A percentile compares a stretch with the other conserved stretches of the same genome.
Evolutionary conservation across 2,329 filamentous ascomycete species (phyloP).

Genomic region (Ploettnerulaceae sp.): DNA sequence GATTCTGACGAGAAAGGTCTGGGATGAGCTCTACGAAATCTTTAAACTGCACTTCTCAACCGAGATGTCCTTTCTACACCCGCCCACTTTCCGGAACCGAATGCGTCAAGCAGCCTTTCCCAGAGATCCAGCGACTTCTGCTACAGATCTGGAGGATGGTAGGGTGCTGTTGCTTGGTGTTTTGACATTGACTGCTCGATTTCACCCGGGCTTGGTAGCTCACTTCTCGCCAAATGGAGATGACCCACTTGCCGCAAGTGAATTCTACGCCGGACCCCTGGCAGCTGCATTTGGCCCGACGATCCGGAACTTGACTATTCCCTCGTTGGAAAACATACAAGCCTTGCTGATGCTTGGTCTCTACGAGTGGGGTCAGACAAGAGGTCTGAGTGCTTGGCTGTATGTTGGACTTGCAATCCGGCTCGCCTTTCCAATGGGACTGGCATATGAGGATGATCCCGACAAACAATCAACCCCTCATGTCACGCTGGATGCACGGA

Average conservation of each 20-base stretch:
- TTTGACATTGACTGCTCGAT: constrained; percentile 63
- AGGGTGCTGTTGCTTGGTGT: constrained; percentile 61
- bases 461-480: constrained; percentile 25
- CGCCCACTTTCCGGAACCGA: constrained; percentile 55
- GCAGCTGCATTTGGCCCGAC: constrained; percentile 46
- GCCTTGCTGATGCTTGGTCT: constrained; percentile 66
- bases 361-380: constrained; percentile 65
- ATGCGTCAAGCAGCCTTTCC: constrained; percentile 41
- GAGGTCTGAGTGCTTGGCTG: constrained; percentile 60
- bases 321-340: constrained; percentile 60
- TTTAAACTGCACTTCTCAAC: constrained; percentile 68
- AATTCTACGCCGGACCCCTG: constrained; percentile 60
- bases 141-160: constrained; percentile 38
- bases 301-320: constrained; percentile 44
- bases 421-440: constrained; percentile 56
- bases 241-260: constrained; percentile 53
- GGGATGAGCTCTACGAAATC: constrained; percentile 64
- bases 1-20: constrained; percentile 59
- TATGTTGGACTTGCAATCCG: constrained; percentile 55
- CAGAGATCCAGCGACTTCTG: constrained; percentile 23
- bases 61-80: constrained; percentile 67
- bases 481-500: constrained; percentile 24
- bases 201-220: constrained; percentile 56
- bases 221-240: constrained; percentile 35
- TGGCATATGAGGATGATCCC: constrained; percentile 50